Evolutionary conservation across 371 early-diverging fungal species (phyloP).

Genomic region (Mortierella sp.): DNA sequence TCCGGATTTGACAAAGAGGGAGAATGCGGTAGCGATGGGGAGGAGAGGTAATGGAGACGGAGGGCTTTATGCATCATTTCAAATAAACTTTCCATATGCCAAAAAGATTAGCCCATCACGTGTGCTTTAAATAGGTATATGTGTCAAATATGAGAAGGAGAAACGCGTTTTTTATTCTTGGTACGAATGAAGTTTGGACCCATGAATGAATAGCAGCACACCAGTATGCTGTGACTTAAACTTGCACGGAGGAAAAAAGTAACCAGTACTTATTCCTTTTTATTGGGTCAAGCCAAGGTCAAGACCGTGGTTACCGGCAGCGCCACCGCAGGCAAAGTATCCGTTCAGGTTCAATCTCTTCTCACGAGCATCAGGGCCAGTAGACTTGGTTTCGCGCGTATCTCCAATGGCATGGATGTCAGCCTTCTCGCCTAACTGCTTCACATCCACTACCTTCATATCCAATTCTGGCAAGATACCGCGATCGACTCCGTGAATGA

Average conservation of each 20-base stretch:
- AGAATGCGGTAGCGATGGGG: neutral
- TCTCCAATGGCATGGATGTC: conserved; percentile 5
- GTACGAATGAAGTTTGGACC: too few relatives aligned
- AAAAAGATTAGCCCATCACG: too few relatives aligned
- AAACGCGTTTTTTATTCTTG: conserved; percentile 1
- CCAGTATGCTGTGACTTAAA: too few relatives aligned
- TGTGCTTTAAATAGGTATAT: too few relatives aligned
- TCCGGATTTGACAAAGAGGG: too few relatives aligned
- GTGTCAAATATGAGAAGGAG: neutral
- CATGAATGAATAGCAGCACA: too few relatives aligned
- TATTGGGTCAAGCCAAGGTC: neutral
- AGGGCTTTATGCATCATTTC: neutral
- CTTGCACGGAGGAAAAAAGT: neutral
- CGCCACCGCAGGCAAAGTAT: neutral
- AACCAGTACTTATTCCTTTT: neutral
- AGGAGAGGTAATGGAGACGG: neutral
- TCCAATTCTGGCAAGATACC: conserved; percentile 13
- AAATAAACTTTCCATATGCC: neutral
- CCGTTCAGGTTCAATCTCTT: neutral
- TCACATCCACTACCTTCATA: conserved; percentile 18
- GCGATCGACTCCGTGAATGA: conserved; percentile 10
- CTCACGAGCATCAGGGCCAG: conserved; percentile 2
- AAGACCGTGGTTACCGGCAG: neutral
- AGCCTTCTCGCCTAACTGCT: conserved; percentile 5
- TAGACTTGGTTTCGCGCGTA: neutral